phyloP scores from a whole-genome alignment of 371 early-diverging fungal genomes.

The Circinella minor region DNA sequence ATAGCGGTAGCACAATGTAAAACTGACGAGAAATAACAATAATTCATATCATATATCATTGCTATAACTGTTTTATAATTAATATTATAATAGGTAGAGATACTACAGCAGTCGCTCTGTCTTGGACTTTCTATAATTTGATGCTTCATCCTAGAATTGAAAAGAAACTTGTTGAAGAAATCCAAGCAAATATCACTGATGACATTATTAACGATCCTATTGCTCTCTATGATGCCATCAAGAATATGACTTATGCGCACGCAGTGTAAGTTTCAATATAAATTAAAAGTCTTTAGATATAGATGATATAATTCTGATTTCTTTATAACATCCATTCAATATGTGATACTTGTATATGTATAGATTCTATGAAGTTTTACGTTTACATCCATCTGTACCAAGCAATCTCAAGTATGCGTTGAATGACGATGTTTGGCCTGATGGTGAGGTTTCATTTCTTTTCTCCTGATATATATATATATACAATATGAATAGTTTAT shows the following conservation, averaged over 20 bases:
- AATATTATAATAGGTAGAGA: constrained; percentile 46
- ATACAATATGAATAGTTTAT: too few relatives aligned
- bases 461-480: too few relatives aligned
- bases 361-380: constrained; percentile 68
- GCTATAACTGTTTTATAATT: too few relatives aligned
- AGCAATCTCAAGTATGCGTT: constrained; percentile 67
- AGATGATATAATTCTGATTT: too few relatives aligned
- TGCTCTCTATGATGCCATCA: constrained; percentile 47
- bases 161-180: constrained; percentile 61
- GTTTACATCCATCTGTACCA: constrained; percentile 78
- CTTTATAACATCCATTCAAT: too few relatives aligned
- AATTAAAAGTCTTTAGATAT: too few relatives aligned
- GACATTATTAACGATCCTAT: constrained; percentile 28
- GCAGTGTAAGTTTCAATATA: constrained; percentile 47
- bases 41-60: too few relatives aligned
- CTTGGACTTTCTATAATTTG: constrained; percentile 72
- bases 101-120: constrained; percentile 75
- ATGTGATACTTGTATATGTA: background rate
- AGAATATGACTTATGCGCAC: constrained; percentile 61
- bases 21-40: too few relatives aligned
- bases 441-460: constrained; percentile 27
- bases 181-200: constrained; percentile 35
- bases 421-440: constrained; percentile 71
- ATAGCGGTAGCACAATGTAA: too few relatives aligned
- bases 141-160: constrained; percentile 58